Conservation (phyloP, 2,329 filamentous ascomycete genomes). For the Trichoderma guizhouense region DNA sequence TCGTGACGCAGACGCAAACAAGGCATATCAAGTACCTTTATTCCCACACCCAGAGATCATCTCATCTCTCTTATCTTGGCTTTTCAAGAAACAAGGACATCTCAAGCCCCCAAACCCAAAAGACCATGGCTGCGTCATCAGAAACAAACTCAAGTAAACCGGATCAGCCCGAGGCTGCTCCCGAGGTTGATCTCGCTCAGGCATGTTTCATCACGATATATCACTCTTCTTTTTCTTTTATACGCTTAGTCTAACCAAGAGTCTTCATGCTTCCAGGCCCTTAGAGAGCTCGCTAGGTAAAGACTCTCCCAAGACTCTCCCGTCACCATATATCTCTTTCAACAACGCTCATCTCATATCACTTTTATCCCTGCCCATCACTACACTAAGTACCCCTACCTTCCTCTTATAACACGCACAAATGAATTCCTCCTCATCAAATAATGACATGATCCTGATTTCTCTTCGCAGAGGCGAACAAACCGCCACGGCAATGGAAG, state of each 20-base stretch:
- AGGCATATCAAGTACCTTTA: not conserved
- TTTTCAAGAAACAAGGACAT: not conserved
- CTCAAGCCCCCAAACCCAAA: not conserved
- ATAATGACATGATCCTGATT: not conserved
- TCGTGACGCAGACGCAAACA: not conserved
- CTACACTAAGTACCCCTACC: not conserved
- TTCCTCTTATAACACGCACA: not conserved
- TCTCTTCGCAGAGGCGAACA: constrained; percentile 47
- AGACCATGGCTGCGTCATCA: constrained; percentile 9
- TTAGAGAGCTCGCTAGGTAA: constrained; percentile 11
- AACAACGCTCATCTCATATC: not conserved
- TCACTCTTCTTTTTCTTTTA: not conserved
- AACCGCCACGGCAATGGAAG: constrained; percentile 50
- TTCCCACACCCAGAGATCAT: not conserved
- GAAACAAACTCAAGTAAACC: not conserved
- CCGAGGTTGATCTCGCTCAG: constrained; percentile 9
- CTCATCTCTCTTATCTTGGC: not conserved
- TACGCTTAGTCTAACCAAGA: not conserved
- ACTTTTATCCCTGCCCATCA: not conserved
- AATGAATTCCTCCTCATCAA: not conserved
- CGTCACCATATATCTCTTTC: not conserved
- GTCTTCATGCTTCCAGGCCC: not conserved
- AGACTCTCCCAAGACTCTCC: not conserved
- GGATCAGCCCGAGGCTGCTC: not conserved
- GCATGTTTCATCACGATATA: not conserved